phyloP scores from a whole-genome alignment of 768 basidiomycete species.

The Tulasnella sp. region DNA sequence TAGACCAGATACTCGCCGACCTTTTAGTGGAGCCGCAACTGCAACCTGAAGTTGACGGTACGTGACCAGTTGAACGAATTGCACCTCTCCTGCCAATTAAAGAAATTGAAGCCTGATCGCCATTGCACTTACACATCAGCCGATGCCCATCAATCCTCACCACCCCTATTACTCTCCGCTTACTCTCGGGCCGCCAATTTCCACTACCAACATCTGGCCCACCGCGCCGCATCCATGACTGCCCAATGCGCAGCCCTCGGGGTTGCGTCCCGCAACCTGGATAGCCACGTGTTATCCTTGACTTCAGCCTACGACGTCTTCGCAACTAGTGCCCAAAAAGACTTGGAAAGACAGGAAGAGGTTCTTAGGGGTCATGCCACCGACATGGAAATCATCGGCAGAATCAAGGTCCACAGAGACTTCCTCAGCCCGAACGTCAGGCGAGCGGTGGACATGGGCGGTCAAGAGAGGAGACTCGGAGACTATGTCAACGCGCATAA shows the following conservation, averaged over 20 bases:
- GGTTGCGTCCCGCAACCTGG: constrained; percentile 69
- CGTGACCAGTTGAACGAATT: constrained; percentile 29
- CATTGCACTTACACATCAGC: neutral
- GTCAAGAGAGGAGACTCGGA: constrained; percentile 60
- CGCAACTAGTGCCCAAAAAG: constrained; percentile 49
- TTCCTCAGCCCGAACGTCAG: constrained; percentile 66
- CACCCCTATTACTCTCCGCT: constrained; percentile 54
- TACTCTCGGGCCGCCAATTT: constrained; percentile 53
- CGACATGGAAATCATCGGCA: constrained; percentile 66
- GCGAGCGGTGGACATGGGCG: constrained; percentile 65
- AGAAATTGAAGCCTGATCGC: neutral
- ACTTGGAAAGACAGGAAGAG: constrained; percentile 62
- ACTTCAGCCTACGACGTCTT: constrained; percentile 67
- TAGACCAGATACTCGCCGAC: constrained; percentile 61
- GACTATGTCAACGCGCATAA: constrained; percentile 76
- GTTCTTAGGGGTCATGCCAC: constrained; percentile 63
- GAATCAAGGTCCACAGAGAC: constrained; percentile 66
- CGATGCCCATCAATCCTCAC: neutral
- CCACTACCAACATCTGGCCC: constrained; percentile 44
- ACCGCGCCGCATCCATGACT: constrained; percentile 51
- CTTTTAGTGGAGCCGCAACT: constrained; percentile 59
- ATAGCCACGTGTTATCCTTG: constrained; percentile 67
- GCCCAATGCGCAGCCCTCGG: constrained; percentile 66
- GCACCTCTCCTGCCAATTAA: neutral
- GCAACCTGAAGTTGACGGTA: constrained; percentile 72